Evolutionary conservation across 2,329 filamentous ascomycete genomes (phyloP).

Genomic region (Colletotrichum simmondsii): DNA sequence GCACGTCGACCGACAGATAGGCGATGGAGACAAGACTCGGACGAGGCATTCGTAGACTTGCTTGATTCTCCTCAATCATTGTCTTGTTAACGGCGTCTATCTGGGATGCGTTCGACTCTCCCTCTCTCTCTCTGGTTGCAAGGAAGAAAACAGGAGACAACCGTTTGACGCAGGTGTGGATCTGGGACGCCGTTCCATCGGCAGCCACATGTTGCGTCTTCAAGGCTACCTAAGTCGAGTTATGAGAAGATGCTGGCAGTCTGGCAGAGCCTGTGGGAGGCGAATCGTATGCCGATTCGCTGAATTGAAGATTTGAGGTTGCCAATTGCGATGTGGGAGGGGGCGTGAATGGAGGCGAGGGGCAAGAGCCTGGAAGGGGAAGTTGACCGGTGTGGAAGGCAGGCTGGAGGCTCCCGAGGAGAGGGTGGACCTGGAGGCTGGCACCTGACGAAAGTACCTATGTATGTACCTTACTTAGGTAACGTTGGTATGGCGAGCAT

Average conservation of each 20-base stretch:
- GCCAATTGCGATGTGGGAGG: neutral
- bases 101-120: neutral
- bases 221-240: neutral
- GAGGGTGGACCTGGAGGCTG: neutral
- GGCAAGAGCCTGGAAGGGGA: neutral
- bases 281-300: conserved; percentile 15
- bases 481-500: too few species aligned
- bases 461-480: neutral
- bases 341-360: conserved; percentile 2
- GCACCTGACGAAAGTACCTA: neutral
- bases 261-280: neutral
- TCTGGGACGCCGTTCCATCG: neutral
- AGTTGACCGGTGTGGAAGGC: neutral
- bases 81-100: neutral
- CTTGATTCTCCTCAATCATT: neutral
- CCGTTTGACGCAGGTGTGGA: conserved; percentile 12
- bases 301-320: neutral
- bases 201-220: conserved; percentile 5
- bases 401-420: conserved; percentile 8
- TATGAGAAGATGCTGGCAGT: neutral
- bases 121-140: neutral
- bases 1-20: neutral
- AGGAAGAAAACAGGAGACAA: neutral
- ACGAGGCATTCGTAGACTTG: neutral
- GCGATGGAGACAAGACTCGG: neutral